A percentile compares a stretch with the other conserved stretches of the same genome.
Evolutionary conservation across 2,329 filamentous ascomycete genomes (phyloP).

Genomic region (Venturia effusa): DNA sequence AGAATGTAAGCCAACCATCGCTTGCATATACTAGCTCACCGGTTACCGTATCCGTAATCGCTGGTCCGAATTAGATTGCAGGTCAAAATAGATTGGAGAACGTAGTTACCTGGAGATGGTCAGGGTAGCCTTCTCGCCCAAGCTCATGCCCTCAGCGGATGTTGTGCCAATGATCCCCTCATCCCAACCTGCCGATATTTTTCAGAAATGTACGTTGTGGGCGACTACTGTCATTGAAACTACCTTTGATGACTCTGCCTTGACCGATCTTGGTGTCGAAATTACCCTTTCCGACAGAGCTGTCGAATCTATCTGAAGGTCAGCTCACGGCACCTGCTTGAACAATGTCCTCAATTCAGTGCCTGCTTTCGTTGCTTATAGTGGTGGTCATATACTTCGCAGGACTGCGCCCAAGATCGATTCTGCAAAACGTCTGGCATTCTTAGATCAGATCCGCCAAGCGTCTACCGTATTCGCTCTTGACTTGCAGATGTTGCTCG

Average conservation of each 20-base stretch:
- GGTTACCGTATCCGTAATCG: conserved; percentile 54
- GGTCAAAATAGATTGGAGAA: not conserved
- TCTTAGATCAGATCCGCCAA: not conserved
- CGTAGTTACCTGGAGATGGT: conserved; percentile 63
- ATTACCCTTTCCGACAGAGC: conserved; percentile 64
- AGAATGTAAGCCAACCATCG: conserved; percentile 4
- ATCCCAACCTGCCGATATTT: conserved; percentile 35
- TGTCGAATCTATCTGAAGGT: conserved; percentile 58
- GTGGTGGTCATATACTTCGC: not conserved
- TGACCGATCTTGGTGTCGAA: conserved; percentile 71
- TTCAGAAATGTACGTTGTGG: not conserved
- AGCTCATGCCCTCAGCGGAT: conserved; percentile 57
- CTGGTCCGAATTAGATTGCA: conserved; percentile 24
- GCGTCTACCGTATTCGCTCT: not conserved
- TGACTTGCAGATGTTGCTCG: not conserved
- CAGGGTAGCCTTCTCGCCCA: conserved; percentile 82
- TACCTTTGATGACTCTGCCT: conserved; percentile 80
- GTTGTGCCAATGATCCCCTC: conserved; percentile 53
- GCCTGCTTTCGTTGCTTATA: not conserved
- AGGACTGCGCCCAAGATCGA: not conserved
- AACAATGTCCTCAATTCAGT: not conserved
- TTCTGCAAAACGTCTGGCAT: not conserved
- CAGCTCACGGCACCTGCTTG: not conserved
- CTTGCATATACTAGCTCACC: conserved; percentile 32
- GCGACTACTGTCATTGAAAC: not conserved